A percentile compares a stretch with the other conserved stretches of the same genome.
Evolutionary conservation across 148 eudicot genomes (phyloP).

Genomic region (Fagopyrum esculentum): DNA sequence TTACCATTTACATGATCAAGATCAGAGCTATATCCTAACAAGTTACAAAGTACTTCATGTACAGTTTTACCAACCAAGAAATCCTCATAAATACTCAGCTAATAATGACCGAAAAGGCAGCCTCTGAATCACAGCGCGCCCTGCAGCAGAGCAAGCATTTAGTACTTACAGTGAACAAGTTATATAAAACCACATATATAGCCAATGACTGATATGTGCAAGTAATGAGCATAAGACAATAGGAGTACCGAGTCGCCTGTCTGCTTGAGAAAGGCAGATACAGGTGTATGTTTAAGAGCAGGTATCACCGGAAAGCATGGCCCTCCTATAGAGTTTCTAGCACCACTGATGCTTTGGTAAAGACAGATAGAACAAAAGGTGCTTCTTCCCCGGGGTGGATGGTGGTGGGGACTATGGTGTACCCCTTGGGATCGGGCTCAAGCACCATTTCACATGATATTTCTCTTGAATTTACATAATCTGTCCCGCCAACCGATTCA

Average conservation of each 20-base stretch:
- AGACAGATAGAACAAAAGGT: conserved; percentile 95
- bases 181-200: neutral
- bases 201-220: neutral
- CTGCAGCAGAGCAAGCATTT: neutral
- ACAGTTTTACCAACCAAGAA: conserved; percentile 8
- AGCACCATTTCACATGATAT: conserved; percentile 99
- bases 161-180: neutral
- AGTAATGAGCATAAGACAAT: neutral
- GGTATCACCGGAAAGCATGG: neutral
- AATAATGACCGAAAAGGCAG: neutral
- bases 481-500: conserved; percentile 98
- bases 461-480: conserved; percentile 96
- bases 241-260: neutral
- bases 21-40: conserved; percentile 12
- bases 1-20: conserved; percentile 6
- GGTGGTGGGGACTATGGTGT: conserved; percentile 95
- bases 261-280: neutral
- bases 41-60: conserved; percentile 3
- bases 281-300: neutral
- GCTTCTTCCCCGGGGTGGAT: conserved; percentile 99
- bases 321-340: conserved; percentile 67
- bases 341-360: conserved; percentile 80
- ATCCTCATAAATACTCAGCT: neutral
- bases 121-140: neutral
- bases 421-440: conserved; percentile 98